These are phyloP conservation scores for Botrytis tulipae DNA, from an alignment of 2,329 filamentous ascomycete species.

Conservation along the genomic window DNA sequence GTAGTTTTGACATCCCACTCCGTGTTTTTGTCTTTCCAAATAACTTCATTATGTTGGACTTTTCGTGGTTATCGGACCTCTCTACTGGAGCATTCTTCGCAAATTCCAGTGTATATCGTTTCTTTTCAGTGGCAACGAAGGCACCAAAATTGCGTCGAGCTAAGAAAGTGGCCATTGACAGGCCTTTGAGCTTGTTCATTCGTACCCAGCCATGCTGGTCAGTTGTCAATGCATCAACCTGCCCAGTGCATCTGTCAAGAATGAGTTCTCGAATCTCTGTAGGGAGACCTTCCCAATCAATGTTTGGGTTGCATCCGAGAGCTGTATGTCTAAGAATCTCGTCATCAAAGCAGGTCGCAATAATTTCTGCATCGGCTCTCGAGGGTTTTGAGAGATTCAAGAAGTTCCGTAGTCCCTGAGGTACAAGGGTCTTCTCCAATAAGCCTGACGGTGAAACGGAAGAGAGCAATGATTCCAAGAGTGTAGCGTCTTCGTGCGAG, in stretches of 20 bases:
- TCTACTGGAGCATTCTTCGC: conserved; percentile 22
- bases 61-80: conserved; percentile 9
- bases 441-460: conserved; percentile 16
- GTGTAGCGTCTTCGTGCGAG: conserved; percentile 13
- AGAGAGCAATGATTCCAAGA: conserved; percentile 15
- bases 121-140: conserved; percentile 30
- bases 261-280: conserved; percentile 46
- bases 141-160: conserved; percentile 32
- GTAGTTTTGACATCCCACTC: background rate
- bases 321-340: conserved; percentile 48
- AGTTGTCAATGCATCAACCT: conserved; percentile 32
- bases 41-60: conserved; percentile 7
- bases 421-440: conserved; percentile 17
- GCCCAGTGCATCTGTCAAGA: conserved; percentile 47
- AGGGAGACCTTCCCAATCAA: conserved; percentile 51
- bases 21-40: background rate
- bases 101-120: conserved; percentile 25
- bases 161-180: conserved; percentile 28
- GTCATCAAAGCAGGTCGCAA: conserved; percentile 19
- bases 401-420: conserved; percentile 12
- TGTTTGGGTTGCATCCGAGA: conserved; percentile 49
- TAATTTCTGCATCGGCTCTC: background rate
- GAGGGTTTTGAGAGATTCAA: conserved; percentile 15
- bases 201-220: conserved; percentile 29
- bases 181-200: conserved; percentile 26